Percentiles rank a stretch among this genome's conserved stretches.
Conservation (phyloP, 768 basidiomycete species). For the Xerocomellus chrysenteron region DNA sequence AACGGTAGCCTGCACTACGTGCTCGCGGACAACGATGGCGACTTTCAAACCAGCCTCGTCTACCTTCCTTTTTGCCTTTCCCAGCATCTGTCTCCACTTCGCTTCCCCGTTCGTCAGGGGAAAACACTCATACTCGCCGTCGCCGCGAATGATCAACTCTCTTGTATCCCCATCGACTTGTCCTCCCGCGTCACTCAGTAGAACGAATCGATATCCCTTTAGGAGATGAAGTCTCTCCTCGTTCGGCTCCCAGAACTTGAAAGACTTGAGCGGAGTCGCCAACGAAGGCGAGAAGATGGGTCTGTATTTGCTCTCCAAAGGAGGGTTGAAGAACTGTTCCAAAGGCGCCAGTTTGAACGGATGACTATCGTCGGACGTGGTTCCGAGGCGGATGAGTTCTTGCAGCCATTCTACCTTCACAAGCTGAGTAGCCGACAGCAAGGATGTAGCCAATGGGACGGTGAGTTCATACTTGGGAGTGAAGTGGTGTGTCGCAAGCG, state of each 20-base stretch:
- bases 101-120: slow-evolving; percentile 47
- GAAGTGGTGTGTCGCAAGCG: slow-evolving; percentile 65
- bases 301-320: slow-evolving; percentile 52
- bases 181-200: slow-evolving; percentile 55
- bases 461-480: slow-evolving; percentile 49
- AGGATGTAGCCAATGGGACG: slow-evolving; percentile 52
- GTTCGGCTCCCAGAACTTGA: slow-evolving; percentile 66
- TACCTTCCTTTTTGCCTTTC: slow-evolving; percentile 50
- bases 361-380: slow-evolving; percentile 33
- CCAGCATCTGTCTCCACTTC: slow-evolving; percentile 53
- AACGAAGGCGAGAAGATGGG: slow-evolving; percentile 57
- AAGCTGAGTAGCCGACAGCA: slow-evolving; percentile 56
- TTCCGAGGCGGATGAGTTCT: slow-evolving; percentile 56
- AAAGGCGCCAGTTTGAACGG: slow-evolving; percentile 38
- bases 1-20: slow-evolving; percentile 47
- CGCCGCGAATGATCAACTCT: slow-evolving; percentile 55
- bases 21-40: slow-evolving; percentile 52
- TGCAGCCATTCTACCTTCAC: slow-evolving; percentile 69
- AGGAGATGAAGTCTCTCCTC: slow-evolving; percentile 61
- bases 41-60: slow-evolving; percentile 44
- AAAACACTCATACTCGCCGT: slow-evolving; percentile 63
- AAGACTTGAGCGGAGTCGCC: slow-evolving; percentile 44
- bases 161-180: slow-evolving; percentile 47
- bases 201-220: slow-evolving; percentile 53
- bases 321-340: slow-evolving; percentile 52